Evolutionary conservation across 495 filamentous ascomycete genomes (phyloP).

Genomic region (Penicillium macrosclerotiorum): DNA sequence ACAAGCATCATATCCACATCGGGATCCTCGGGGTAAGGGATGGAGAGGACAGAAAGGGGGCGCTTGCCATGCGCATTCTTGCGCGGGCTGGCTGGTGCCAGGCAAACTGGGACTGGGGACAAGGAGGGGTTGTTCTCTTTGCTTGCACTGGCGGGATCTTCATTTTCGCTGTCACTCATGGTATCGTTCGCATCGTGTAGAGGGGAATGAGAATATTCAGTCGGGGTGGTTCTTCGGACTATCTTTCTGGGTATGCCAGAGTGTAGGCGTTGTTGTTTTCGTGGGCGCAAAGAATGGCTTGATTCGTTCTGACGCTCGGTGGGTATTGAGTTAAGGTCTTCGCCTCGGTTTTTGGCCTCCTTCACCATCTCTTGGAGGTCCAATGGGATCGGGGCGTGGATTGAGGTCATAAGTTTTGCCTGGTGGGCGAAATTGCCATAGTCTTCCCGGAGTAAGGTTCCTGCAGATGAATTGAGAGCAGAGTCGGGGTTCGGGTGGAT

Average conservation of each 20-base stretch:
- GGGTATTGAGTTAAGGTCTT: constrained; percentile 40
- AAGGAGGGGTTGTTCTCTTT: constrained; percentile 54
- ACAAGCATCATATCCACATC: constrained; percentile 26
- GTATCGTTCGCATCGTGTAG: not conserved
- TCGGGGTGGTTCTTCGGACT: constrained; percentile 1
- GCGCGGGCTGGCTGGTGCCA: constrained; percentile 29
- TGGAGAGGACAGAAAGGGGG: constrained; percentile 40
- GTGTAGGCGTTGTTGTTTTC: constrained; percentile 24
- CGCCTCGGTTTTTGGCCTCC: constrained; percentile 60
- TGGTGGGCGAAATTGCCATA: constrained; percentile 59
- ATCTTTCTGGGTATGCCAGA: constrained; percentile 27
- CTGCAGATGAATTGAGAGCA: constrained; percentile 65
- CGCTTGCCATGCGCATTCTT: constrained; percentile 40
- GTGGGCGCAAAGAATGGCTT: constrained; percentile 19
- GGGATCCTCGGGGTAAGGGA: constrained; percentile 24
- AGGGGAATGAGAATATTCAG: not conserved
- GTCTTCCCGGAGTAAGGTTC: constrained; percentile 60
- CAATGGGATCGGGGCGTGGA: constrained; percentile 58
- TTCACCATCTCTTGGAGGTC: constrained; percentile 41
- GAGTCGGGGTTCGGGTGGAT: constrained; percentile 72
- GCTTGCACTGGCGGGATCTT: constrained; percentile 28
- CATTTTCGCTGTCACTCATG: constrained; percentile 31
- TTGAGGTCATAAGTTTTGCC: constrained; percentile 64
- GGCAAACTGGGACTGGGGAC: constrained; percentile 36
- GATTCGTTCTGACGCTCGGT: constrained; percentile 19